phyloP scores from a whole-genome alignment of 2,329 filamentous ascomycete species.

The Camptophora hylomeconis region DNA sequence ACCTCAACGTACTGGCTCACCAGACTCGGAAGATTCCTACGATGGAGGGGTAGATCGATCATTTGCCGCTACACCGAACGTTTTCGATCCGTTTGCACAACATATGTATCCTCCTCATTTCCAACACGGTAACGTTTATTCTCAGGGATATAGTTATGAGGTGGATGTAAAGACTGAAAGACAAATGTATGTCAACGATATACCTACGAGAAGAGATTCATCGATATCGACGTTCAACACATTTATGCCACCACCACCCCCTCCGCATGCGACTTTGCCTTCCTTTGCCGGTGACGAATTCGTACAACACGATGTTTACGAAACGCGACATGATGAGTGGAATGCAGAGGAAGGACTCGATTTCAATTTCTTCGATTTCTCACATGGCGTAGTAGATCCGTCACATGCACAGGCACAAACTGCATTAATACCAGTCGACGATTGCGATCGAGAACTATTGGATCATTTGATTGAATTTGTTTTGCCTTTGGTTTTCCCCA shows the following conservation, averaged over 20 bases:
- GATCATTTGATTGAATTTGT: slow-evolving; percentile 87
- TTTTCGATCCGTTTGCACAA: slow-evolving; percentile 28
- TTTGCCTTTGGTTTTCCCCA: slow-evolving; percentile 77
- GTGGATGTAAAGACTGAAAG: slow-evolving; percentile 92
- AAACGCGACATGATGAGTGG: slow-evolving; percentile 55
- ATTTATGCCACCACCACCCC: slow-evolving; percentile 59
- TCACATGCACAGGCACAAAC: slow-evolving; percentile 34
- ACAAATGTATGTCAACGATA: slow-evolving; percentile 84
- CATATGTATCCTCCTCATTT: slow-evolving; percentile 41
- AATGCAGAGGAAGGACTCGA: slow-evolving; percentile 50
- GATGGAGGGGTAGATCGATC: slow-evolving; percentile 58
- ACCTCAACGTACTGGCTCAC: slow-evolving; percentile 52
- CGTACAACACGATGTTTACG: slow-evolving; percentile 58
- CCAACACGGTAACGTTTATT: slow-evolving; percentile 43
- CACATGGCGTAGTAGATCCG: slow-evolving; percentile 51
- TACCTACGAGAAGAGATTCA: slow-evolving; percentile 73
- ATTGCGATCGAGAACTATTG: slow-evolving; percentile 72
- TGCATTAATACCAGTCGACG: slow-evolving; percentile 63
- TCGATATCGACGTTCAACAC: slow-evolving; percentile 87
- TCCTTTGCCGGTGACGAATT: slow-evolving; percentile 52
- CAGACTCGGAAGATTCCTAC: slow-evolving; percentile 63
- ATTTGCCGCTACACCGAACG: slow-evolving; percentile 30
- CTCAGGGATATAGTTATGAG: slow-evolving; percentile 58
- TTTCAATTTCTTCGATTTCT: slow-evolving; percentile 72
- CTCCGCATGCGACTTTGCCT: slow-evolving; percentile 53